Percentiles rank a stretch among this genome's conserved stretches.
Evolutionary conservation across 768 basidiomycete species (phyloP).

Genomic region (Lentinus brumalis): DNA sequence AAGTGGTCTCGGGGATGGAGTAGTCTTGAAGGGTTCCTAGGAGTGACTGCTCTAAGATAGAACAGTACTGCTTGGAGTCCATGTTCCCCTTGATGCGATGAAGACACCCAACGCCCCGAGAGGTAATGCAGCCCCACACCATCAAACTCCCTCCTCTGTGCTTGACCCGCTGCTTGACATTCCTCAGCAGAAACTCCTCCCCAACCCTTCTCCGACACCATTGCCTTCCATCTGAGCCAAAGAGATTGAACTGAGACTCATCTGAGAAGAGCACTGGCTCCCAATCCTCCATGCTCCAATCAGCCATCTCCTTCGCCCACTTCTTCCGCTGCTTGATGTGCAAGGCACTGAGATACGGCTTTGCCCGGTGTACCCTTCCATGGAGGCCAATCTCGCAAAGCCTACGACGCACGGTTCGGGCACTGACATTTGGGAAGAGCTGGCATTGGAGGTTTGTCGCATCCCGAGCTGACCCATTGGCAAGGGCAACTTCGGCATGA

Average conservation of each 20-base stretch:
- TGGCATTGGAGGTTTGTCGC: not conserved
- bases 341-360: not conserved
- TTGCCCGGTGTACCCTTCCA: not conserved
- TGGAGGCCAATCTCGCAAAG: not conserved
- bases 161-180: not conserved
- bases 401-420: not conserved
- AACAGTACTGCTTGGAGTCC: not conserved
- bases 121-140: conserved; percentile 1
- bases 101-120: not conserved
- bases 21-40: conserved; percentile 1
- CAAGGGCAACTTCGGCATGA: not conserved
- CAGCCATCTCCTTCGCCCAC: not conserved
- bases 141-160: not conserved
- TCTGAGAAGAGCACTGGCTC: conserved; percentile 7
- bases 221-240: conserved; percentile 3
- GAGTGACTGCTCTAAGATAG: not conserved
- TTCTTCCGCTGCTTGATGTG: not conserved
- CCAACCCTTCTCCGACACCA: conserved; percentile 1
- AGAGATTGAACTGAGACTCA: conserved; percentile 9
- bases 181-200: not conserved
- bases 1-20: not conserved
- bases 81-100: not conserved
- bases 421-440: not conserved
- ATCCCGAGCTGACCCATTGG: not conserved
- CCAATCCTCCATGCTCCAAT: not conserved